Base-by-base conservation (phyloP, 1,284 basidiomycete species). In the Fomitiporia mediterranea region DNA sequence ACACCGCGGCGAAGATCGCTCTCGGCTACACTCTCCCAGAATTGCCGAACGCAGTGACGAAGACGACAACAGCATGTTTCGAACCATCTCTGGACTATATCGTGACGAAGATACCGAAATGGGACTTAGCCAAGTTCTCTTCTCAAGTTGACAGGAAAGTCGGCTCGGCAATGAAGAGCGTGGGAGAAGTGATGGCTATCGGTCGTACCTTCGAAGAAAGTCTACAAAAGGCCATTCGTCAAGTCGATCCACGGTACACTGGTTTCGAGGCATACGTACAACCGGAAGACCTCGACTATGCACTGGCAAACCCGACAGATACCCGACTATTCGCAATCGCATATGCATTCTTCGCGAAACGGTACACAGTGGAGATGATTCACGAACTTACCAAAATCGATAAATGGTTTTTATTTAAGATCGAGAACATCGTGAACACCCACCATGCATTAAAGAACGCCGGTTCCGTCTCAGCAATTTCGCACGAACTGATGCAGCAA, bases 21-120 rank as follows among this genome's bases (percentile, higher is more conserved):
- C 88, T 99, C 51, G 97, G 97, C 51, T 86, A 98, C 73, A 98
- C 97, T 17, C 86, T 99, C 32, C 96, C 96, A 13, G 96, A 99
- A 77, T 80, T 98, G 34, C 96, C 96, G 27, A 99, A 99, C 72
- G 94, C 96, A 30, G 97, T 99, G 59, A 99, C 97, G 54, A 99
- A 99, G 78, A 96, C 94, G 13, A 99, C 97, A 3, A 99, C 96
- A 5, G 97, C 97, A 1, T 99, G 97, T 74, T 99, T 99, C 73
- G 97, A 99, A 70, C 96, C 97, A n/a, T 95, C 94, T 11, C 80
- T 99, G 51, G 97, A 99, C 74, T 99, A 99, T 74, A 97, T 99
- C 68, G 96, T 99, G 62, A 98, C 94, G 57, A 99, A 99, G 78
- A 99, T 99, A 65, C 97, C 97, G 64, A 98, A 98, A 74, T 99